A percentile compares a stretch with the other conserved stretches of the same genome.
phyloP scores from a whole-genome alignment of 495 filamentous ascomycete genomes.

The Platismatia glauca region DNA sequence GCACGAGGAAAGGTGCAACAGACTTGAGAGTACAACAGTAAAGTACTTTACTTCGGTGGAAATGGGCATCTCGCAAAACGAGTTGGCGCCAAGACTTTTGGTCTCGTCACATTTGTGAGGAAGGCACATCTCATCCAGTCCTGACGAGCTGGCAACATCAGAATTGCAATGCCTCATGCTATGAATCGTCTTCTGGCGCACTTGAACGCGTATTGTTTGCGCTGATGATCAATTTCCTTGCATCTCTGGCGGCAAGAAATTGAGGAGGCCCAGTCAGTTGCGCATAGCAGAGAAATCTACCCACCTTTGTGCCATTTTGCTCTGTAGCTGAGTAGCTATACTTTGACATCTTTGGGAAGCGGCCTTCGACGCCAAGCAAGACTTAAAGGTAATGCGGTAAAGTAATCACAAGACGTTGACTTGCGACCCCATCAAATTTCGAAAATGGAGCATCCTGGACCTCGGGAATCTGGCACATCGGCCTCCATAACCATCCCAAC shows the following conservation, averaged over 20 bases:
- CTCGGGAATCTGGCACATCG: not conserved
- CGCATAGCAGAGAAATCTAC: not conserved
- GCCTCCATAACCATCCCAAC: not conserved
- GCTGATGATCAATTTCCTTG: not conserved
- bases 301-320: not conserved
- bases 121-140: constrained; percentile 2
- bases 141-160: not conserved
- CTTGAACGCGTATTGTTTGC: not conserved
- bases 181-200: not conserved
- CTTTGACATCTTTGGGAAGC: not conserved
- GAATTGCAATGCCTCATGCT: too few species aligned
- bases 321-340: not conserved
- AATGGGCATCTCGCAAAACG: not conserved
- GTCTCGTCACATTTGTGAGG: not conserved
- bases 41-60: too few species aligned
- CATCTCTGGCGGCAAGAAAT: not conserved
- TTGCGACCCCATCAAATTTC: too few species aligned
- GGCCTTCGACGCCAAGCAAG: not conserved
- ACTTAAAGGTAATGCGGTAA: not conserved
- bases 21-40: too few species aligned
- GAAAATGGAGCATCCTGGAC: not conserved
- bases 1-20: not conserved
- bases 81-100: not conserved
- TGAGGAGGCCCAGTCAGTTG: not conserved
- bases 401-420: not conserved